Percentiles rank a stretch among this genome's conserved stretches.
These are phyloP conservation scores for Bremia lactucae DNA, from an alignment of 352 stramenopile species.

Conservation along the genomic window DNA sequence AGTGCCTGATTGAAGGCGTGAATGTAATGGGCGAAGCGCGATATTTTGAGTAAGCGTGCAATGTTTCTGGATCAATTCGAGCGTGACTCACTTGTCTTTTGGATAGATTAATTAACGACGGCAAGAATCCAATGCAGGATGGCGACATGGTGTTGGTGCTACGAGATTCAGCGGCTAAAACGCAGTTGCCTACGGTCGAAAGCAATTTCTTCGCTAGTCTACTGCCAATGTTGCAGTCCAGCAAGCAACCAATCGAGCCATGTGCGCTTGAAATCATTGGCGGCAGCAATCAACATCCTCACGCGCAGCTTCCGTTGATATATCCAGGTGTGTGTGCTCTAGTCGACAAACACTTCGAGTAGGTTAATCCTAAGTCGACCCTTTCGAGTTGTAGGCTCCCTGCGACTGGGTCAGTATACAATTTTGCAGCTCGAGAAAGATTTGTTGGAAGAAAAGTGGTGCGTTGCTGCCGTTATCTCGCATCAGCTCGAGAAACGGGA, in stretches of 20 bases:
- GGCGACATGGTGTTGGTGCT: conserved; percentile 54
- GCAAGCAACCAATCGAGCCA: conserved; percentile 16
- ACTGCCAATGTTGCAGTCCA: conserved; percentile 23
- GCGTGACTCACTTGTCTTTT: neutral
- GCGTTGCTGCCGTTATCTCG: conserved; percentile 30
- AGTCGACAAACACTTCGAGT: too few species aligned
- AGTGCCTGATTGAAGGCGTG: conserved; percentile 28
- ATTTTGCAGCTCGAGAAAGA: conserved; percentile 60
- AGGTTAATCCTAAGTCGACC: too few species aligned
- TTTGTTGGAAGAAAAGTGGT: conserved; percentile 36
- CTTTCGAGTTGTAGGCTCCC: conserved; percentile 28
- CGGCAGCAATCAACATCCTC: conserved; percentile 32
- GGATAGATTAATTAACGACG: conserved; percentile 42
- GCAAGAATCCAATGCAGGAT: conserved; percentile 39
- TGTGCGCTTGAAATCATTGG: conserved; percentile 47
- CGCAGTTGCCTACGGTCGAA: conserved; percentile 28
- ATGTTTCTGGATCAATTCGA: too few species aligned
- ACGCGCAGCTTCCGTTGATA: conserved; percentile 35
- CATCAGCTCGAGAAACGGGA: conserved; percentile 30
- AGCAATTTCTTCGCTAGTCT: conserved; percentile 27
- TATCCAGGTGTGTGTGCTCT: conserved; percentile 43
- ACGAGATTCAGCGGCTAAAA: conserved; percentile 35
- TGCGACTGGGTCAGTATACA: conserved; percentile 60
- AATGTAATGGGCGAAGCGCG: conserved; percentile 36
- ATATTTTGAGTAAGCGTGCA: conserved; percentile 55